Conservation (phyloP, 75 land plant genomes). For the Gnetum montanum region DNA sequence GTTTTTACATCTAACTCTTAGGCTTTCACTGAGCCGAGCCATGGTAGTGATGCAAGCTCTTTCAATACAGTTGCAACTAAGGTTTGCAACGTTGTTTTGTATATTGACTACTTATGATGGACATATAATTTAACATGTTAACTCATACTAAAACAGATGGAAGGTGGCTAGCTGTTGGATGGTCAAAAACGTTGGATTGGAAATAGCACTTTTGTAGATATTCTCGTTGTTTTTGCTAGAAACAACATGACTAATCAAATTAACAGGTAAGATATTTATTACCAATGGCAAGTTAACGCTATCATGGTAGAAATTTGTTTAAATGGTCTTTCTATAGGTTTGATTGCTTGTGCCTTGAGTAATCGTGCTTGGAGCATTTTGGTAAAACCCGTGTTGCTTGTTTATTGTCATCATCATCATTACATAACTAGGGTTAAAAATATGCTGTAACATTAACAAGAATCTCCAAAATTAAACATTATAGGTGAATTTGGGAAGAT, state of each 20-base stretch:
- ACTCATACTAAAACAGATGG: conserved; percentile 43
- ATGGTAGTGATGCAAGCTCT: conserved; percentile 92
- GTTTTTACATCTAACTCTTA: conserved; percentile 9
- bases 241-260: conserved; percentile 68
- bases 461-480: too few relatives aligned
- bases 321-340: not conserved
- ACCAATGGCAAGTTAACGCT: not conserved
- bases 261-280: conserved; percentile 48
- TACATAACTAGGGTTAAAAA: too few relatives aligned
- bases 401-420: too few relatives aligned
- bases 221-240: conserved; percentile 70
- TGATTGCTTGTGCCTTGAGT: not conserved
- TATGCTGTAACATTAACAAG: too few relatives aligned
- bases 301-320: not conserved
- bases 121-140: too few relatives aligned
- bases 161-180: conserved; percentile 79
- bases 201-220: conserved; percentile 86
- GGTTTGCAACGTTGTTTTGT: conserved; percentile 20
- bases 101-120: not conserved
- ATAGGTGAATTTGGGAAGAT: too few relatives aligned
- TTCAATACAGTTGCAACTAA: conserved; percentile 71
- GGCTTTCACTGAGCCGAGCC: conserved; percentile 86
- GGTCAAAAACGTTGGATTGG: conserved; percentile 96
- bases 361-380: too few relatives aligned
- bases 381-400: too few relatives aligned